phyloP scores from a whole-genome alignment of 2,329 filamentous ascomycete species.

The Aspergillus hortae region DNA sequence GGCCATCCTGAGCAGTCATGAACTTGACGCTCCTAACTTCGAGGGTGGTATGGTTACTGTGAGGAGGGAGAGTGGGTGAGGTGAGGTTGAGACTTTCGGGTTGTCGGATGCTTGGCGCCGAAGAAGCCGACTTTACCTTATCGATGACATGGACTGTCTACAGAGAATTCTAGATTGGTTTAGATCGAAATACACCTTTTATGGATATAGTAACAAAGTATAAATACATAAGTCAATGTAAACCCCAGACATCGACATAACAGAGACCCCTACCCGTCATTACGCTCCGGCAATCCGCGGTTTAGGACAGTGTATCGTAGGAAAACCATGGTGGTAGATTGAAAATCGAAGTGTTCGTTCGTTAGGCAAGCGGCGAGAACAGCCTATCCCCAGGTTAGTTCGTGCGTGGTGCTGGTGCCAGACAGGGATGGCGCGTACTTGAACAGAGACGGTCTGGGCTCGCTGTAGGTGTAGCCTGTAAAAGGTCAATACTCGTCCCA shows the following conservation, averaged over 20 bases:
- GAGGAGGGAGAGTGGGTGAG: not conserved
- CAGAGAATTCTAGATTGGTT: no score
- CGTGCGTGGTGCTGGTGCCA: not conserved
- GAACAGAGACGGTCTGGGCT: constrained; percentile 78
- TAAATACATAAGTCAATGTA: constrained; percentile 24
- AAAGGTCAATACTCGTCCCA: constrained; percentile 13
- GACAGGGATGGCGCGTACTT: constrained; percentile 49
- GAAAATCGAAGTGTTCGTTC: not conserved
- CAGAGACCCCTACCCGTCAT: constrained; percentile 1
- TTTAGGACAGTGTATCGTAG: not conserved
- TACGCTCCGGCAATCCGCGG: not conserved
- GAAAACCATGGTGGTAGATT: not conserved
- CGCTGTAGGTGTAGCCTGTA: constrained; percentile 87
- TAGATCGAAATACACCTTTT: no score
- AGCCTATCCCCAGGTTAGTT: constrained; percentile 26
- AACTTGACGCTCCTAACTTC: constrained; percentile 17
- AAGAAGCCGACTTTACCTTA: no score
- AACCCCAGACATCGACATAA: constrained; percentile 9
- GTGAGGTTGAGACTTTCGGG: not conserved
- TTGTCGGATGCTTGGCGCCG: no score
- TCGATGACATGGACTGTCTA: no score
- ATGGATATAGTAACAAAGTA: constrained; percentile 11
- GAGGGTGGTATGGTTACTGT: constrained; percentile 5
- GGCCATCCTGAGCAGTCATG: constrained; percentile 51
- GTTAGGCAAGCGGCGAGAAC: constrained; percentile 43